Evolutionary conservation across 208 protist genomes (phyloP).

Genomic region (Trypanosoma avium): DNA sequence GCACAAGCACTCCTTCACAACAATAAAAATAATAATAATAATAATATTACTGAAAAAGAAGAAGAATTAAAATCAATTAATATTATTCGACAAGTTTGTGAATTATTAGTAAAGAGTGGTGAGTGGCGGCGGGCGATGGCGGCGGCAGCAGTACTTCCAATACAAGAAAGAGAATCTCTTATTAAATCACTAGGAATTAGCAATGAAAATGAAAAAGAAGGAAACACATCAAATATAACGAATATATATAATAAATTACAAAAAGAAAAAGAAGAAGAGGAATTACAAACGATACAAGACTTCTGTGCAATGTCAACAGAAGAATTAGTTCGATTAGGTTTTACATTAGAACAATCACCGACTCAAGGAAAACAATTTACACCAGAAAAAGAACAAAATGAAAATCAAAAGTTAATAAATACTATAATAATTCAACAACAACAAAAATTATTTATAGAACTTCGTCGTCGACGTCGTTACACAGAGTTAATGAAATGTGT

Average conservation of each 20-base stretch:
- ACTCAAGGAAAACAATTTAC: neutral
- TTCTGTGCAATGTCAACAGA: constrained; percentile 26
- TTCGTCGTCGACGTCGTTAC: constrained; percentile 18
- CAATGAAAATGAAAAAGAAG: too few species aligned
- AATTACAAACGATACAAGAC: too few species aligned
- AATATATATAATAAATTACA: too few species aligned
- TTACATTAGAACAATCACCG: constrained; percentile 25
- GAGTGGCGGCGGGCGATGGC: constrained; percentile 19
- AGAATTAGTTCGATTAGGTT: constrained; percentile 28
- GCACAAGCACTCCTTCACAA: constrained; percentile 16
- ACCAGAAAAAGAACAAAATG: constrained; percentile 8
- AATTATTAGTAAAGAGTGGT: constrained; percentile 23
- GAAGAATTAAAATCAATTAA: neutral
- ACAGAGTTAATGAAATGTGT: constrained; percentile 52
- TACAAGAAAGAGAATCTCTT: constrained; percentile 7
- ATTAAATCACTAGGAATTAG: constrained; percentile 1
- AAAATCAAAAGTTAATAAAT: constrained; percentile 12
- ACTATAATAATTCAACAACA: neutral
- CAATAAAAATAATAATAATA: neutral
- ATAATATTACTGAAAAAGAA: neutral
- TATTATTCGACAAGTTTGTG: constrained; percentile 21
- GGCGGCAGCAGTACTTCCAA: constrained; percentile 22
- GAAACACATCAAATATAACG: neutral
- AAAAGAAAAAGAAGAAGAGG: too few species aligned
- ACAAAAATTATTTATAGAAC: constrained; percentile 25